Conservation (phyloP, 208 protist species). For the Crithidia acanthocephali region DNA sequence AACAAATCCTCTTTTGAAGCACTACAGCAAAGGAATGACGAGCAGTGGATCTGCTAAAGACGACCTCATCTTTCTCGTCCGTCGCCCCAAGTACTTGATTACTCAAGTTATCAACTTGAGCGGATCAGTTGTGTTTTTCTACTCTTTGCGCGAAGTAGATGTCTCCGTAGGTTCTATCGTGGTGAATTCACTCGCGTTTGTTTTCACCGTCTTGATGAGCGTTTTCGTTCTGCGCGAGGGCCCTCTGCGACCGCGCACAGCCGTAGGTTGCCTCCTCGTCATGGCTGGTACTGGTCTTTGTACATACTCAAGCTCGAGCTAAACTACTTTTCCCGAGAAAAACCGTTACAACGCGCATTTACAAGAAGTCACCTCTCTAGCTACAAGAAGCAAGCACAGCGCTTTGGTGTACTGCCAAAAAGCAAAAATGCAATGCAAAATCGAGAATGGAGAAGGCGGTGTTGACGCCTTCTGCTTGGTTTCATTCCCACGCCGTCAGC, state of each 20-base stretch:
- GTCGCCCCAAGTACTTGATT: conserved; percentile 72
- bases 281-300: conserved; percentile 79
- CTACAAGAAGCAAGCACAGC: too few relatives aligned
- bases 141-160: conserved; percentile 69
- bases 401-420: too few relatives aligned
- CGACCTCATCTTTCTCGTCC: conserved; percentile 65
- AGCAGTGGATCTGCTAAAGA: conserved; percentile 51
- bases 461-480: neutral
- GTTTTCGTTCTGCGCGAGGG: conserved; percentile 71
- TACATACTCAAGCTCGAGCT: conserved; percentile 48
- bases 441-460: neutral
- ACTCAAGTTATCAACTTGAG: conserved; percentile 71
- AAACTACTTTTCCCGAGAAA: neutral
- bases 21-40: conserved; percentile 74
- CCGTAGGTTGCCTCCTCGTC: conserved; percentile 60
- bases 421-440: neutral
- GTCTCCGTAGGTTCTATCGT: conserved; percentile 86
- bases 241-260: conserved; percentile 42
- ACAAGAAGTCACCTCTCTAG: neutral
- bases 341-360: too few relatives aligned
- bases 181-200: conserved; percentile 83
- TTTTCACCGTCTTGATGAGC: conserved; percentile 82
- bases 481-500: neutral
- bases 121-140: conserved; percentile 83
- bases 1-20: conserved; percentile 87